phyloP scores from a whole-genome alignment of 2,329 filamentous ascomycete species.

The Hypoxylon sp. region DNA sequence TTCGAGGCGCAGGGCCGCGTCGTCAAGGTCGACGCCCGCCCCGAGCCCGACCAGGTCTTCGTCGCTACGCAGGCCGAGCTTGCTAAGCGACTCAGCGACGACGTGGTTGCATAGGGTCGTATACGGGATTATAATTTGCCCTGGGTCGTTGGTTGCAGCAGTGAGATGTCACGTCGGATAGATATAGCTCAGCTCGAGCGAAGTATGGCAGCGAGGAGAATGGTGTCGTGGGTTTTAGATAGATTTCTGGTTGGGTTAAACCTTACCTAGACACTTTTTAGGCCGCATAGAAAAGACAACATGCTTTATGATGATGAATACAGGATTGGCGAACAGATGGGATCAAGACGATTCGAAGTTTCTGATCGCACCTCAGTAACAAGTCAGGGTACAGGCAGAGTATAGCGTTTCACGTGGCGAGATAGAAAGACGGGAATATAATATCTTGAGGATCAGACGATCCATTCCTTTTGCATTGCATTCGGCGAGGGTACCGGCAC shows the following conservation, averaged over 20 bases:
- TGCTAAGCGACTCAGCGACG: slow-evolving; percentile 60
- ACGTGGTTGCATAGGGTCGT: slow-evolving; percentile 38
- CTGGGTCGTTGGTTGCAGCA: neutral
- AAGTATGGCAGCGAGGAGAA: slow-evolving; percentile 2
- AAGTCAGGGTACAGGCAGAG: neutral
- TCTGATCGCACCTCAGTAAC: neutral
- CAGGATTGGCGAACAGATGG: neutral
- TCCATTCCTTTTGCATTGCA: neutral
- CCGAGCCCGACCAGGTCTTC: slow-evolving; percentile 72
- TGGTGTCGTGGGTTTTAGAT: slow-evolving; percentile 9
- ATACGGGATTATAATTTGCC: neutral
- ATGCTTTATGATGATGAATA: neutral
- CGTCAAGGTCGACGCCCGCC: slow-evolving; percentile 80
- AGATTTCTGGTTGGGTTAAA: neutral
- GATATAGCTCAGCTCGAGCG: neutral
- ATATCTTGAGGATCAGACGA: neutral
- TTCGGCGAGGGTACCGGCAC: neutral
- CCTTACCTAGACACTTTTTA: neutral
- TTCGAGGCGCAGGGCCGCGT: slow-evolving; percentile 83
- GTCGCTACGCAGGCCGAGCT: slow-evolving; percentile 64
- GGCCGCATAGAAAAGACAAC: neutral
- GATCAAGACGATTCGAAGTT: neutral
- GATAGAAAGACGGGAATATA: neutral
- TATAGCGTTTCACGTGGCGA: neutral
- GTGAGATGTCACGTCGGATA: neutral